Percentiles rank a stretch among this genome's conserved stretches.
Evolutionary conservation across 2,329 filamentous ascomycete genomes (phyloP).

Genomic region (Penicillium polonicum): DNA sequence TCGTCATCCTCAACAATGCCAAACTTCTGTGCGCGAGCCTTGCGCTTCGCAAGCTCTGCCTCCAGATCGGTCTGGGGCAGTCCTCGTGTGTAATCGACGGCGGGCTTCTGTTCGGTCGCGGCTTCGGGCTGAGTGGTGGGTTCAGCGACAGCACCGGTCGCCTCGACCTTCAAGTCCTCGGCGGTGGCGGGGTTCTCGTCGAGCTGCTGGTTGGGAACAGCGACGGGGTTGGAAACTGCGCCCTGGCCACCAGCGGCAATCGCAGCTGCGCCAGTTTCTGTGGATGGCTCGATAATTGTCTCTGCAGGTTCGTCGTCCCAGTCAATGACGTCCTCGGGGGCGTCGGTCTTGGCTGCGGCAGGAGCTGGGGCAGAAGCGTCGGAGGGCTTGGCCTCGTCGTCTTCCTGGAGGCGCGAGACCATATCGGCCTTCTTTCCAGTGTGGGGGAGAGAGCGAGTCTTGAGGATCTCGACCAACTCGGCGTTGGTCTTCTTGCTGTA

Average conservation of each 20-base stretch:
- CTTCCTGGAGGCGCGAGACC: conserved; percentile 48
- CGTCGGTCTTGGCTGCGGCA: conserved; percentile 28
- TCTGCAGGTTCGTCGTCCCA: conserved; percentile 43
- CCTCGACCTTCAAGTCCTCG: conserved; percentile 39
- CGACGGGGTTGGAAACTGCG: conserved; percentile 39
- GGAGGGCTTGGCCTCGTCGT: conserved; percentile 36
- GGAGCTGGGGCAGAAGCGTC: conserved; percentile 23
- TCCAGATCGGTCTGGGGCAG: conserved; percentile 47
- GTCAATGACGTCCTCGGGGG: conserved; percentile 46
- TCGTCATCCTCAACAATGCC: conserved; percentile 45
- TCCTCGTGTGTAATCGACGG: conserved; percentile 42
- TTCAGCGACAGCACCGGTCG: conserved; percentile 22
- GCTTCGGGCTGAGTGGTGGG: conserved; percentile 21
- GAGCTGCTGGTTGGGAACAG: conserved; percentile 42
- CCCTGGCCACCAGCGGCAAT: conserved; percentile 42
- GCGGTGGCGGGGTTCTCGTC: conserved; percentile 40
- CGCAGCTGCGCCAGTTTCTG: conserved; percentile 33
- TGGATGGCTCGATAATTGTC: conserved; percentile 29
- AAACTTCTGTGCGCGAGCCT: conserved; percentile 51
- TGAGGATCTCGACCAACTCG: conserved; percentile 51
- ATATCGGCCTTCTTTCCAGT: conserved; percentile 53
- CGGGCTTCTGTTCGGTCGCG: conserved; percentile 33
- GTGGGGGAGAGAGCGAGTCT: conserved; percentile 48
- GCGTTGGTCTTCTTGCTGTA: conserved; percentile 53
- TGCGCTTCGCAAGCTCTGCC: conserved; percentile 49